These are phyloP conservation scores for Geotrichum carabidarum DNA, from an alignment of 1,139 yeast species.

Conservation along the genomic window DNA sequence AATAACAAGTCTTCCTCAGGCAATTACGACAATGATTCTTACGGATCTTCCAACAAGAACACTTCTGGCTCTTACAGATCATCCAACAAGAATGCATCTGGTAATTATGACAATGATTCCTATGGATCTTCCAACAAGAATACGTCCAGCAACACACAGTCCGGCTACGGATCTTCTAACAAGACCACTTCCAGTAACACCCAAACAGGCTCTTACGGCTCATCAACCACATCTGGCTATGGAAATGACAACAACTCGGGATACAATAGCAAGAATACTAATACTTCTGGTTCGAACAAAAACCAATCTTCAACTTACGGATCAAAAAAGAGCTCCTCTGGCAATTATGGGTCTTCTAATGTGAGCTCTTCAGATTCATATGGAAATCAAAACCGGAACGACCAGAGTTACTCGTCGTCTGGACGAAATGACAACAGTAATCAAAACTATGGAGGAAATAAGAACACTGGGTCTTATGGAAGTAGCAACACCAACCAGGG, in stretches of 20 bases:
- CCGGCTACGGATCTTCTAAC: constrained; percentile 21
- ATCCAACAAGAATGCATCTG: constrained; percentile 2
- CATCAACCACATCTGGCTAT: constrained; percentile 11
- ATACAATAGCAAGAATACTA: constrained; percentile 10
- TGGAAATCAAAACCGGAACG: constrained; percentile 26
- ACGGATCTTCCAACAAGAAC: constrained; percentile 28
- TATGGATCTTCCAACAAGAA: constrained; percentile 18
- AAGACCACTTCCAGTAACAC: constrained; percentile 23
- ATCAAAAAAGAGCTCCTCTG: constrained; percentile 23
- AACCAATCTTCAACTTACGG: constrained; percentile 15
- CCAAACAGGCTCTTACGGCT: not conserved
- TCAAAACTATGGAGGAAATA: constrained; percentile 20
- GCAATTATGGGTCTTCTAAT: not conserved
- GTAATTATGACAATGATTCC: constrained; percentile 11
- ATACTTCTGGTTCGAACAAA: constrained; percentile 16
- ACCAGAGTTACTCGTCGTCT: not conserved
- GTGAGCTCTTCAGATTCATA: too few relatives aligned
- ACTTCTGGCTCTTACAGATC: constrained; percentile 23
- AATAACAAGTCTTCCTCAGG: constrained; percentile 13
- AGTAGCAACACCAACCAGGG: constrained; percentile 16
- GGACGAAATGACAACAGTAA: constrained; percentile 18
- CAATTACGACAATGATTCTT: constrained; percentile 23
- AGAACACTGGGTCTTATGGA: constrained; percentile 21
- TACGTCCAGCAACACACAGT: constrained; percentile 21
- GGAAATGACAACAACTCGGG: constrained; percentile 12